Percentiles rank a stretch among this genome's conserved stretches.
These are phyloP conservation scores for Raffaelea albimanens DNA, from an alignment of 2,329 filamentous ascomycete genomes.

Conservation along the genomic window DNA sequence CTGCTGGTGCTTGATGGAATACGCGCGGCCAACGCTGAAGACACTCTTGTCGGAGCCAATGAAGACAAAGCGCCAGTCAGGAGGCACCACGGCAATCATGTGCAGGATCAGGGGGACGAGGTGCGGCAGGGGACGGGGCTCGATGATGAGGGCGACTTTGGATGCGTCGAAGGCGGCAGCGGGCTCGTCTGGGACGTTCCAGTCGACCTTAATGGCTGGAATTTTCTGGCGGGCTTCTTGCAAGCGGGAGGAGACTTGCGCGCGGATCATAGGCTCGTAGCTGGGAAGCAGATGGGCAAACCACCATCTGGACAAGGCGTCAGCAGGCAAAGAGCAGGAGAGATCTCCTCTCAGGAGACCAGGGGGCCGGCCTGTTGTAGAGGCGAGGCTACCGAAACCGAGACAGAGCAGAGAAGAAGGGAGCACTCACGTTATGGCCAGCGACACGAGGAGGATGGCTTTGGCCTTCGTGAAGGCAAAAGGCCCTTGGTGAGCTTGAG, in stretches of 20 bases:
- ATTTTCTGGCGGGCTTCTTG: conserved; percentile 30
- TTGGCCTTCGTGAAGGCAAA: conserved; percentile 25
- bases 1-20: conserved; percentile 38
- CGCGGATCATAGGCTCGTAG: conserved; percentile 33
- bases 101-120: conserved; percentile 40
- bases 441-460: conserved; percentile 23
- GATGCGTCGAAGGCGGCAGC: conserved; percentile 33
- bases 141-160: conserved; percentile 44
- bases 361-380: background rate
- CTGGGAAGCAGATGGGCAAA: conserved; percentile 32
- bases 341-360: background rate
- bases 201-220: conserved; percentile 30
- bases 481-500: conserved; percentile 12
- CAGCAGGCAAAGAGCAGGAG: background rate
- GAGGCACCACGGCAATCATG: conserved; percentile 41
- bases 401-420: background rate
- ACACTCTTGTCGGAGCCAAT: conserved; percentile 40
- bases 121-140: conserved; percentile 35
- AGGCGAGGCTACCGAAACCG: background rate
- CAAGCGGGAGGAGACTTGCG: conserved; percentile 25
- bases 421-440: conserved; percentile 28
- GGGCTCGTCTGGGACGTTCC: conserved; percentile 22
- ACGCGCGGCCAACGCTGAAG: conserved; percentile 32
- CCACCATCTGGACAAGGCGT: conserved; percentile 31
- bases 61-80: conserved; percentile 46